Evolutionary conservation across 2,329 filamentous ascomycete genomes (phyloP), one percentile per base, ranked within the genome.

Genomic region (Daldinia sp.): DNA sequence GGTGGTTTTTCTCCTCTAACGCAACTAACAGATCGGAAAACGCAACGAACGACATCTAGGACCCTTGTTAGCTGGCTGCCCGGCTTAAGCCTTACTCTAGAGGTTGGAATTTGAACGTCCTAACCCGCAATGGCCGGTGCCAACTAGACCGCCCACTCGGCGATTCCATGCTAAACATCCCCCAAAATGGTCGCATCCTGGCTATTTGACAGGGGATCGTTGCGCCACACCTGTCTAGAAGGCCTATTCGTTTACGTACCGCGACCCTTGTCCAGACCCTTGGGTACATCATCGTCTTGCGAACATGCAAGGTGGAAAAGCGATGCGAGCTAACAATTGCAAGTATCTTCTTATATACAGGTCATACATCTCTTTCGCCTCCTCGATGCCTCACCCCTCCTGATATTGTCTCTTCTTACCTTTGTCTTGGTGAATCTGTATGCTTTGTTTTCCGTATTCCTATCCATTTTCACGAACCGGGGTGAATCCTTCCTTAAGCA

Each of bases 161-260:
- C 70, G 68, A 74, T 68, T 70, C 73, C 74, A 72, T 73, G 68
- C 63, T 64, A 59, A 69, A 64, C 68, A 63, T 70, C 61, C 61
- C 63, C 21, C n/a, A 64, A 67, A 60, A 65, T 65, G 69, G 71
- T 70, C 68, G 69, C 71, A 69, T 71, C 71, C 67, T 69, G 71
- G 70, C 68, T 65, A 64, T 66, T n/a, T 59, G 71, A 71, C 75
- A 73, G 71, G 68, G 73, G 68, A 68, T 55, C 39, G 39, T 70
- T 69, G 74, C 76, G 77, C 76, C 76, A 77, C 75, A 71, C 64
- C 62, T 47, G 48, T 58, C 68, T 67, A 70, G 56, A 66, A 62
- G 64, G 55, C 60, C 61, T 67, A 63, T 63, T 63, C 61, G 51
- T 61, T 52, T 52, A 69, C 47, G 71, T 69, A 72, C 69, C 67